Conservation (phyloP, 176 grass and related monocot genomes). For the Areca catechu region DNA sequence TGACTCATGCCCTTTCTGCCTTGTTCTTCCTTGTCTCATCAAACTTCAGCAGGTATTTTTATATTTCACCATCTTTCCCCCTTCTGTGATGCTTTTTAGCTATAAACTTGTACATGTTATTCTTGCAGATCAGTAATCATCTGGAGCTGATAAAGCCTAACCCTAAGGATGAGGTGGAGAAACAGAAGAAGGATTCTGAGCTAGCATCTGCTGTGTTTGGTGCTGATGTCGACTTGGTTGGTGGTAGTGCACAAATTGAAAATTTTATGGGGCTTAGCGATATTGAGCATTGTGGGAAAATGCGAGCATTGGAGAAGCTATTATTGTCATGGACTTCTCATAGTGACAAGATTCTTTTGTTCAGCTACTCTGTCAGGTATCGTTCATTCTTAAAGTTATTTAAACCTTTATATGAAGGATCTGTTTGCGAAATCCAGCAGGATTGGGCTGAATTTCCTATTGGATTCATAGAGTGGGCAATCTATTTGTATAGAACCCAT, state of each 20-base stretch:
- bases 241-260: conserved; percentile 66
- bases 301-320: conserved; percentile 75
- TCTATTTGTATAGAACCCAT: too few species aligned
- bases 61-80: conserved; percentile 15
- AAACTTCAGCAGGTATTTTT: conserved; percentile 85
- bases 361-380: conserved; percentile 97
- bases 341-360: conserved; percentile 91
- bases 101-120: conserved; percentile 6
- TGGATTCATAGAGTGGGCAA: too few species aligned
- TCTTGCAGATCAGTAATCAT: conserved; percentile 82
- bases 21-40: conserved; percentile 91
- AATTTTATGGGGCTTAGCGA: conserved; percentile 95
- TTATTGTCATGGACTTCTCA: conserved; percentile 57
- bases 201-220: conserved; percentile 74
- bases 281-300: conserved; percentile 89
- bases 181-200: conserved; percentile 95
- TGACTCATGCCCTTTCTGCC: conserved; percentile 75
- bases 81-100: conserved; percentile 10
- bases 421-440: too few species aligned
- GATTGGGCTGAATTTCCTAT: too few species aligned
- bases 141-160: conserved; percentile 96
- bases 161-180: conserved; percentile 76
- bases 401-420: too few species aligned
- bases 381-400: neutral
- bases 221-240: conserved; percentile 69